Percentiles rank a stretch among this genome's conserved stretches.
Evolutionary conservation across 257 asterid genomes (phyloP).

Genomic region (Verbascum thapsus): DNA sequence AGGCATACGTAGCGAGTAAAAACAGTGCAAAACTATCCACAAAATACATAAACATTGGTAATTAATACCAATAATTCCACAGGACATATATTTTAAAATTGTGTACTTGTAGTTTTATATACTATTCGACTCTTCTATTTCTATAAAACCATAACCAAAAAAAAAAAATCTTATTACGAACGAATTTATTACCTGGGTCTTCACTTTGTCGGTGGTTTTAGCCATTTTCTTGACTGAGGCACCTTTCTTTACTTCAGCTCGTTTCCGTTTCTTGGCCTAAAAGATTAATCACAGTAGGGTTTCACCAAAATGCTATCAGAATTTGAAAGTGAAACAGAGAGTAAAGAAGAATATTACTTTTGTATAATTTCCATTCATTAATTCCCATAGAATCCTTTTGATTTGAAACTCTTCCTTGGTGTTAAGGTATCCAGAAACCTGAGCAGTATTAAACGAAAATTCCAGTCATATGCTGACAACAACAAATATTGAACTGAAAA

Average conservation of each 20-base stretch:
- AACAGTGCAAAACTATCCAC: neutral
- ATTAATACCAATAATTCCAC: no score
- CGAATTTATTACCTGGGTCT: slow-evolving; percentile 35
- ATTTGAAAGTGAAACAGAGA: neutral
- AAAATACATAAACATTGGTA: no score
- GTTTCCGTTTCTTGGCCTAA: slow-evolving; percentile 50
- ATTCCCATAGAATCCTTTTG: slow-evolving; percentile 68
- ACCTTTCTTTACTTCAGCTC: slow-evolving; percentile 37
- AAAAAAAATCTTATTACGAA: slow-evolving; percentile 3
- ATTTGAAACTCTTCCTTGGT: slow-evolving; percentile 46
- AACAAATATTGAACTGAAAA: neutral
- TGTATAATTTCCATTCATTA: slow-evolving; percentile 37
- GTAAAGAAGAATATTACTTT: slow-evolving; percentile 37
- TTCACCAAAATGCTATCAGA: slow-evolving; percentile 3
- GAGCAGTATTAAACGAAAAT: slow-evolving; percentile 28
- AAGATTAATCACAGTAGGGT: slow-evolving; percentile 11
- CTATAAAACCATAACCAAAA: slow-evolving; percentile 14
- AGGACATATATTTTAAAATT: no score
- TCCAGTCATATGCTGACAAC: slow-evolving; percentile 18
- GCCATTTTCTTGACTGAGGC: slow-evolving; percentile 37
- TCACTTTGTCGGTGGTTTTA: slow-evolving; percentile 37
- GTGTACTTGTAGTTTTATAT: no score
- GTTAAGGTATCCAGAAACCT: slow-evolving; percentile 61
- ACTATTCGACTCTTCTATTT: neutral
- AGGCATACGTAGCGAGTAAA: neutral